Percentiles rank a stretch among this genome's conserved stretches.
phyloP scores from a whole-genome alignment of 495 filamentous ascomycete genomes.

The Aspergillus mulundensis region DNA sequence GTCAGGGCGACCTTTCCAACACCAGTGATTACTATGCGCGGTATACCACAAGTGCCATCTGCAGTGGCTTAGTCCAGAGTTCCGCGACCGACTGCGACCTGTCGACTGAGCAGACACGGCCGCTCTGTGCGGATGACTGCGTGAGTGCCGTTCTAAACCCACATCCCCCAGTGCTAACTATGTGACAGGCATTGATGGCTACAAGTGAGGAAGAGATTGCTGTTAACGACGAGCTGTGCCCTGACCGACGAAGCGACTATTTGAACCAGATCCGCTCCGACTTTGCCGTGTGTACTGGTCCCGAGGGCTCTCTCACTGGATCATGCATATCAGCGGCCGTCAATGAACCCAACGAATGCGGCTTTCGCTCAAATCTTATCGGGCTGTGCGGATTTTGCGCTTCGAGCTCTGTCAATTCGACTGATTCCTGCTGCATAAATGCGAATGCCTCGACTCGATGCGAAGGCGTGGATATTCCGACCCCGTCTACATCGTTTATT shows the following conservation, averaged over 20 bases:
- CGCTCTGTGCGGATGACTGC: constrained; percentile 88
- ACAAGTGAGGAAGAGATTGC: constrained; percentile 81
- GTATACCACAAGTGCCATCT: constrained; percentile 88
- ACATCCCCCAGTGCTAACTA: constrained; percentile 20
- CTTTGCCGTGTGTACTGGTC: constrained; percentile 83
- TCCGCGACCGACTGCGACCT: constrained; percentile 71
- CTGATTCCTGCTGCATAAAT: constrained; percentile 90
- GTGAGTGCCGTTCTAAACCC: constrained; percentile 47
- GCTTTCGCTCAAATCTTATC: constrained; percentile 72
- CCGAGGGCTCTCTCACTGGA: constrained; percentile 68
- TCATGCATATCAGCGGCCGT: constrained; percentile 68
- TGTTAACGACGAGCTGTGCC: constrained; percentile 69
- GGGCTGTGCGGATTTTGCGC: constrained; percentile 87
- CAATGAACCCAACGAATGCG: constrained; percentile 88
- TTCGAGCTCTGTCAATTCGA: constrained; percentile 78
- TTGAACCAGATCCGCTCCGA: constrained; percentile 82
- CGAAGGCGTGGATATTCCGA: constrained; percentile 67
- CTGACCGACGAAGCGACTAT: constrained; percentile 56
- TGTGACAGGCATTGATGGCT: constrained; percentile 68
- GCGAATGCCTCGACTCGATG: constrained; percentile 71
- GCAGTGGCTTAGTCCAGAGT: constrained; percentile 92
- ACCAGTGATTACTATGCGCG: constrained; percentile 86
- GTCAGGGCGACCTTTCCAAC: constrained; percentile 70
- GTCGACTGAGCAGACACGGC: constrained; percentile 56
- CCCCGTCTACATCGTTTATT: constrained; percentile 61